These are phyloP conservation scores for Eremothecium coryli DNA, from an alignment of 1,139 yeast species.

Conservation along the genomic window DNA sequence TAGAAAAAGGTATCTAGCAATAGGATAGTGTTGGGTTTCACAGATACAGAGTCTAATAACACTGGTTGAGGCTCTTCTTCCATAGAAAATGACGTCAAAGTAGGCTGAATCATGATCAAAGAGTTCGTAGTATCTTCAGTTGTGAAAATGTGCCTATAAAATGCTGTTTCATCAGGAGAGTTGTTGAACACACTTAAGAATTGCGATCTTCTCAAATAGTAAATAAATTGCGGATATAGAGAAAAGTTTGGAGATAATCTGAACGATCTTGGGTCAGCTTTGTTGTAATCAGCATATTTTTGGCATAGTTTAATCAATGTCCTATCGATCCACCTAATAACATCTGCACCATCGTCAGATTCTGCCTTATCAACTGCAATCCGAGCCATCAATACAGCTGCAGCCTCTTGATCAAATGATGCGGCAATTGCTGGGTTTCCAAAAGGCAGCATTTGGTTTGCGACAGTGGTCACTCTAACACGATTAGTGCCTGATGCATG, in stretches of 20 bases:
- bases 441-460: constrained; percentile 48
- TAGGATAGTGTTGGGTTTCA: constrained; percentile 79
- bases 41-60: constrained; percentile 85
- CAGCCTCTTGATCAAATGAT: constrained; percentile 97
- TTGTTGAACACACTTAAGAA: constrained; percentile 93
- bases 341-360: constrained; percentile 63
- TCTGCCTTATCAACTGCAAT: constrained; percentile 86
- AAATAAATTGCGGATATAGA: constrained; percentile 89
- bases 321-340: constrained; percentile 81
- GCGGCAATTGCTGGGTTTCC: constrained; percentile 45
- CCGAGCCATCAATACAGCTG: constrained; percentile 92
- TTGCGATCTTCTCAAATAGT: constrained; percentile 92
- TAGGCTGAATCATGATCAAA: constrained; percentile 95
- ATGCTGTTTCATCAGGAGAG: constrained; percentile 98
- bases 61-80: constrained; percentile 88
- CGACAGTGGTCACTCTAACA: constrained; percentile 83
- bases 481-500: constrained; percentile 76
- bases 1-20: constrained; percentile 93
- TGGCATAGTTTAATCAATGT: constrained; percentile 75
- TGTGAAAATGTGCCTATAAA: constrained; percentile 84
- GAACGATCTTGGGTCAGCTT: constrained; percentile 69
- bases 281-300: constrained; percentile 78
- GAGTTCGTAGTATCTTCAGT: constrained; percentile 90
- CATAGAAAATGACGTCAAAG: constrained; percentile 78
- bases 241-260: constrained; percentile 70